Evolutionary conservation across 768 basidiomycete species (phyloP), one percentile per base, ranked within the genome.

Genomic region (Suillus discolor): DNA sequence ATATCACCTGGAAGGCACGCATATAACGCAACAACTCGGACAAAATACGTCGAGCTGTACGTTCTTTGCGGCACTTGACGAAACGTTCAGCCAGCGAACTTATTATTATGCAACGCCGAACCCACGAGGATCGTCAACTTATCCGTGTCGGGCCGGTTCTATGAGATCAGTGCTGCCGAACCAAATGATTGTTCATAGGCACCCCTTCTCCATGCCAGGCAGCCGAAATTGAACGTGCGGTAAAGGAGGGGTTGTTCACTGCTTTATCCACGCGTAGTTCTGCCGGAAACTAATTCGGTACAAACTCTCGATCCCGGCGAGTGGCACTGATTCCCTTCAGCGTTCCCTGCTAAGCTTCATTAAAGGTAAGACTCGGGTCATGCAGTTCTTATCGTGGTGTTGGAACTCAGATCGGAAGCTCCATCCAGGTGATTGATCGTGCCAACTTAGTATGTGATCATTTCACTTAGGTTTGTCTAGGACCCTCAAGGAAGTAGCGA

Each of bases 121-220:
- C 70, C 71, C 76, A 78, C 71, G 75, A 76, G 76, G 75, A 65
- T 62, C 62, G 64, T 38, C 39, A 47, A 44, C 57, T 6, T 60
- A 42, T 28, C 59, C 57, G 57, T 60, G 41, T 54, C 72, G 74
- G 74, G 5, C 71, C 69, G 74, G 57, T 51, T 61, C 18, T 16
- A 20, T 34, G 47, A 42, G 41, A 20, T 20, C 12, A 44, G 28
- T 31, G 31, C 61, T 67, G 39, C 39, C 66, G 45, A 51, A 61
- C 20, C 39, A 62, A 62, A 67, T 66, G 59, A 49, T 51, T 65
- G 69, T 53, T 73, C 71, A 34, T 49, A 42, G 45, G 18, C 54
- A 49, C 61, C 68, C 70, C 69, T 67, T 65, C 67, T 38, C 63
- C 62, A 62, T 70, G 72, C 64, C 72, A 75, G 69, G 67, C 61